A percentile compares a stretch with the other conserved stretches of the same genome.
phyloP scores from a whole-genome alignment of 139 green algal genomes.

The Chlorella sp. region DNA sequence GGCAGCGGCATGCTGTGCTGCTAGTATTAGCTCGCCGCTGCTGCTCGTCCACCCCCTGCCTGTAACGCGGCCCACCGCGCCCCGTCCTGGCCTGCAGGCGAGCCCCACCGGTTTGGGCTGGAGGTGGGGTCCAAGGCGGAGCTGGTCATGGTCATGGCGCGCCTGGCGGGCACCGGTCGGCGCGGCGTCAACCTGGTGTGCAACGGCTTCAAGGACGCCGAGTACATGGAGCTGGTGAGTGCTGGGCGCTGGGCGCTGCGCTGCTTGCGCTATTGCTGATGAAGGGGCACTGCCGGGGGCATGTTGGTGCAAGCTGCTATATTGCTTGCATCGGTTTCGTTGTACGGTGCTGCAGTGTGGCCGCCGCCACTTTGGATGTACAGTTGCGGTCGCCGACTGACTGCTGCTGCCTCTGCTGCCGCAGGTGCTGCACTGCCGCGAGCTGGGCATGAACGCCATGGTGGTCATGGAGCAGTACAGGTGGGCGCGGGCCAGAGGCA shows the following conservation, averaged over 20 bases:
- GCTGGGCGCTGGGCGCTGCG: no score
- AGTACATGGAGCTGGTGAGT: slow-evolving; percentile 71
- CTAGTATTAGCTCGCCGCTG: no score
- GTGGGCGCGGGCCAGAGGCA: no score
- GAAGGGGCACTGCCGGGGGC: no score
- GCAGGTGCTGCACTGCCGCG: slow-evolving; percentile 51
- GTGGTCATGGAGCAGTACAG: slow-evolving; percentile 75
- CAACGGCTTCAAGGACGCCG: slow-evolving; percentile 80
- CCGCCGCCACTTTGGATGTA: no score
- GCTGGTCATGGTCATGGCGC: slow-evolving; percentile 66
- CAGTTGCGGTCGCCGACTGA: no score
- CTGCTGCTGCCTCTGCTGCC: no score
- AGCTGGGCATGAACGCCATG: slow-evolving; percentile 69
- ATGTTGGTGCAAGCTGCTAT: no score
- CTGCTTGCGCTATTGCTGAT: no score
- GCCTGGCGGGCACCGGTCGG: slow-evolving; percentile 26
- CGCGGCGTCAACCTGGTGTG: slow-evolving; percentile 62
- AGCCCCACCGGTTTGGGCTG: slow-evolving; percentile 57
- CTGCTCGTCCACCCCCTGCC: no score
- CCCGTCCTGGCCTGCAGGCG: neutral
- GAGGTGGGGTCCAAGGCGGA: slow-evolving; percentile 78
- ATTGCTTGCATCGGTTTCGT: no score
- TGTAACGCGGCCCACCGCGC: neutral
- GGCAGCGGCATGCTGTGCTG: no score
- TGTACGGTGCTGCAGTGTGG: neutral